Evolutionary conservation across 176 grass and related monocot species (phyloP).

Genomic region (Oryza longistaminata): DNA sequence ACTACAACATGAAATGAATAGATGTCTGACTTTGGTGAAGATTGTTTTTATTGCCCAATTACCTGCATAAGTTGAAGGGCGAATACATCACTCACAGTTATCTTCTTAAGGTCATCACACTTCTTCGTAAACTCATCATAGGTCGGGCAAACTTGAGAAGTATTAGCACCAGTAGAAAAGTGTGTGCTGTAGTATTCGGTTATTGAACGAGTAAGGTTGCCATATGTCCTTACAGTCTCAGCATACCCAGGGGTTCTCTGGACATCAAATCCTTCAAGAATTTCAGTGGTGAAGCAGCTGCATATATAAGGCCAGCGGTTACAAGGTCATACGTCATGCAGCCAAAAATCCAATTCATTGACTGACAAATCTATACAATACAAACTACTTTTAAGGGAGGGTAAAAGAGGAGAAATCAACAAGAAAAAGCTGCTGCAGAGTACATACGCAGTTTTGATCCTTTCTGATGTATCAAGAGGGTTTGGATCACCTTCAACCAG

Average conservation of each 20-base stretch:
- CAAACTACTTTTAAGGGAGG: background rate
- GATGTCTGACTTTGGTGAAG: background rate
- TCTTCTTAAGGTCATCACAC: conserved; percentile 68
- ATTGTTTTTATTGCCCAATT: conserved; percentile 3
- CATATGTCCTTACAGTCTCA: conserved; percentile 66
- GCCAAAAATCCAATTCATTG: background rate
- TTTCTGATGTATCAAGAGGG: conserved; percentile 50
- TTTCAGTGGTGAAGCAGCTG: conserved; percentile 92
- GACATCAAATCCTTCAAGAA: conserved; percentile 88
- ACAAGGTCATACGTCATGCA: background rate
- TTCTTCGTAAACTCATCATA: conserved; percentile 65
- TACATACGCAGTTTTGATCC: conserved; percentile 78
- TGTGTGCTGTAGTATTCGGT: conserved; percentile 55
- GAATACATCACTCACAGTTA: conserved; percentile 76
- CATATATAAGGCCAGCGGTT: conserved; percentile 39
- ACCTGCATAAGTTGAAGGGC: conserved; percentile 99
- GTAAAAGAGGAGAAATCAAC: background rate
- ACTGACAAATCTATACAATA: background rate
- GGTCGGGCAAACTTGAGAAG: conserved; percentile 52
- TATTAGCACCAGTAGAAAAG: conserved; percentile 41
- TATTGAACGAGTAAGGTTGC: conserved; percentile 69
- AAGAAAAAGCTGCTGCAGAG: background rate
- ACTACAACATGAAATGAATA: conserved; percentile 12
- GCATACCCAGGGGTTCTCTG: conserved; percentile 74
- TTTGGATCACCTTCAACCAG: conserved; percentile 84